phyloP scores from a whole-genome alignment of 805 yeast species.

The Diddensiella transvaalensis region DNA sequence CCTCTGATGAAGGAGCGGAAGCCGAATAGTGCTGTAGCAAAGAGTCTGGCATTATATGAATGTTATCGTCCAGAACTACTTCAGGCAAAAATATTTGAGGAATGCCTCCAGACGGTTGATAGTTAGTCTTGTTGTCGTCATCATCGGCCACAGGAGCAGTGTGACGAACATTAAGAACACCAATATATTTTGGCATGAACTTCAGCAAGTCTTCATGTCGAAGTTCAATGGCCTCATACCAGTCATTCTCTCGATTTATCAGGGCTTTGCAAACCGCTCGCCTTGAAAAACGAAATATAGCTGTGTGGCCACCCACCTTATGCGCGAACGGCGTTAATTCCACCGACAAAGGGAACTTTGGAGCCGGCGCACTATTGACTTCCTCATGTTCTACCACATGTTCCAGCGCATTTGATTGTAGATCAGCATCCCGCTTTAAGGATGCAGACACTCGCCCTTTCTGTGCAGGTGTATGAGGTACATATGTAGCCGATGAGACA shows the following conservation, averaged over 20 bases:
- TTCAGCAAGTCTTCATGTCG: slow-evolving; percentile 69
- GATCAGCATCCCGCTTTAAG: background rate
- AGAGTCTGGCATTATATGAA: slow-evolving; percentile 84
- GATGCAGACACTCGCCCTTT: slow-evolving; percentile 1
- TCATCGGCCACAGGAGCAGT: slow-evolving; percentile 37
- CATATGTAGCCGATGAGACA: slow-evolving; percentile 19
- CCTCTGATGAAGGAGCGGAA: slow-evolving; percentile 39
- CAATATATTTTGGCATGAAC: slow-evolving; percentile 93
- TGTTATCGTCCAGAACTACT: slow-evolving; percentile 88
- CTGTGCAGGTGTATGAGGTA: slow-evolving; percentile 19
- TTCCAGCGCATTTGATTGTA: background rate
- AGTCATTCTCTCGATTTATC: slow-evolving; percentile 81
- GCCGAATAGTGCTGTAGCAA: slow-evolving; percentile 60
- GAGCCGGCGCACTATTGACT: slow-evolving; percentile 8
- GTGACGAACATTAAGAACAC: slow-evolving; percentile 89
- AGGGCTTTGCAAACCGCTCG: slow-evolving; percentile 92
- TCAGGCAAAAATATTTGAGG: slow-evolving; percentile 49
- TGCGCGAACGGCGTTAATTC: slow-evolving; percentile 88
- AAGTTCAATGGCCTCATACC: slow-evolving; percentile 86
- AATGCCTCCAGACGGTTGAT: slow-evolving; percentile 26
- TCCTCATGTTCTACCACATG: background rate
- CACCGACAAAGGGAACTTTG: slow-evolving; percentile 55
- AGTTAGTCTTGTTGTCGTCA: slow-evolving; percentile 7
- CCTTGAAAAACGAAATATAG: slow-evolving; percentile 86
- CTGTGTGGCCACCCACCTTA: slow-evolving; percentile 98